Evolutionary conservation across 2,329 filamentous ascomycete species (phyloP).

Genomic region (Thelonectria discophora): DNA sequence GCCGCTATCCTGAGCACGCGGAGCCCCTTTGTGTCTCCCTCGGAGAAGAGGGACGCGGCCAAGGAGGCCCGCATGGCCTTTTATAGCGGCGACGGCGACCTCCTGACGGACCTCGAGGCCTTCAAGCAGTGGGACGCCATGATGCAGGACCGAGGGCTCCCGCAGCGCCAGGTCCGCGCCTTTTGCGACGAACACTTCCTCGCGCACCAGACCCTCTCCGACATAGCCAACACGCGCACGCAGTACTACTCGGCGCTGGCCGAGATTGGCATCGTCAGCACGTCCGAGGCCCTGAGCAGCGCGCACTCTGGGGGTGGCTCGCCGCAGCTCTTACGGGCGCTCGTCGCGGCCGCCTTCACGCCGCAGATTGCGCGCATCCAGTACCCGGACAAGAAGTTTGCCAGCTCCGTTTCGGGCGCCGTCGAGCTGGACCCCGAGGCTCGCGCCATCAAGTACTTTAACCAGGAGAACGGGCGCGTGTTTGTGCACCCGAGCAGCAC

Average conservation of each 20-base stretch:
- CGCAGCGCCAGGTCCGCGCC: constrained; percentile 70
- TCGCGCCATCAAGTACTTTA: constrained; percentile 90
- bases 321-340: constrained; percentile 68
- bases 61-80: constrained; percentile 80
- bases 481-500: constrained; percentile 93
- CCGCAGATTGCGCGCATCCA: constrained; percentile 93
- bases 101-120: constrained; percentile 86
- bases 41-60: constrained; percentile 83
- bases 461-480: constrained; percentile 83
- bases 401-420: constrained; percentile 83
- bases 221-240: constrained; percentile 85
- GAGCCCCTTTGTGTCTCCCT: constrained; percentile 86
- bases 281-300: constrained; percentile 45
- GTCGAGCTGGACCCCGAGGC: constrained; percentile 95
- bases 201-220: constrained; percentile 81
- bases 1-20: constrained; percentile 91
- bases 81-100: constrained; percentile 80
- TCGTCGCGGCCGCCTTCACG: constrained; percentile 77
- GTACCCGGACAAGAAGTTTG: constrained; percentile 96
- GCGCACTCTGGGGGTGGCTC: constrained; percentile 44
- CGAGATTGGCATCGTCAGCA: constrained; percentile 81
- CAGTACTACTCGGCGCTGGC: constrained; percentile 88
- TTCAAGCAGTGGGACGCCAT: constrained; percentile 84
- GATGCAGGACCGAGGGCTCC: constrained; percentile 63
- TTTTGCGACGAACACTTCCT: constrained; percentile 92